Evolutionary conservation across 2,329 filamentous ascomycete species (phyloP), one percentile per base, ranked within the genome.

Genomic region (Colletotrichum phormii): DNA sequence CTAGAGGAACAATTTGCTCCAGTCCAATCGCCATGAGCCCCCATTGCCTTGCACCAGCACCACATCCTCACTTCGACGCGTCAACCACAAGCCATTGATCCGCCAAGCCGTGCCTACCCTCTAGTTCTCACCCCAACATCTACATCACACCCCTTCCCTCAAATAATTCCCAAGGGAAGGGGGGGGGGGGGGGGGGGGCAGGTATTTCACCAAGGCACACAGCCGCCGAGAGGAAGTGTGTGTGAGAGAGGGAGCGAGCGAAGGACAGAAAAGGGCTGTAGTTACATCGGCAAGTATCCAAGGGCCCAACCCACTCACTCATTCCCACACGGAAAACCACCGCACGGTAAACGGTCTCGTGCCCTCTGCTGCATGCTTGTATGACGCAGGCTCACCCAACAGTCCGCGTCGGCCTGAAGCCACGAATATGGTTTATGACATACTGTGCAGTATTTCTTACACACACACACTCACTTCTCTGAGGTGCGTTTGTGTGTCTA

Each of bases 311-410:
- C 59, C 37, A 26, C 42, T 26, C 26, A 29, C 26, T 29, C 26
- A 12, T 18, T 13, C 37, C n/a, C 60, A 11, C 26, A n/a, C 26
- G 3, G 49, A 46, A 62, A 37, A 53, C 15, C 26, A 9, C 7
- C 33, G 18, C 18, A 49, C 18, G 5, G 18, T 51, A 67, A 35
- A 18, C 9, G 64, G 69, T 72, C 69, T 68, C 69, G 64, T 72
- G 69, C 69, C 31, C 24, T 15, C 26, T 54, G 42, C 24, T 31
- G 64, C 58, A 72, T 63, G 53, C 31, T 33, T n/a, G 42, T 29
- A 68, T 64, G 58, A 68, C 58, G 64, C 69, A 64, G 31, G 29
- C 69, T 64, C 35, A 60, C 64, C 24, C 64, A 24, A 64, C 64
- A 67, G 35, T 31, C 18, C 35, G 42, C 49, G 42, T 49, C 18